A percentile compares a stretch with the other conserved stretches of the same genome.
Evolutionary conservation across 2,329 filamentous ascomycete genomes (phyloP).

Genomic region (Xylaria sp.): DNA sequence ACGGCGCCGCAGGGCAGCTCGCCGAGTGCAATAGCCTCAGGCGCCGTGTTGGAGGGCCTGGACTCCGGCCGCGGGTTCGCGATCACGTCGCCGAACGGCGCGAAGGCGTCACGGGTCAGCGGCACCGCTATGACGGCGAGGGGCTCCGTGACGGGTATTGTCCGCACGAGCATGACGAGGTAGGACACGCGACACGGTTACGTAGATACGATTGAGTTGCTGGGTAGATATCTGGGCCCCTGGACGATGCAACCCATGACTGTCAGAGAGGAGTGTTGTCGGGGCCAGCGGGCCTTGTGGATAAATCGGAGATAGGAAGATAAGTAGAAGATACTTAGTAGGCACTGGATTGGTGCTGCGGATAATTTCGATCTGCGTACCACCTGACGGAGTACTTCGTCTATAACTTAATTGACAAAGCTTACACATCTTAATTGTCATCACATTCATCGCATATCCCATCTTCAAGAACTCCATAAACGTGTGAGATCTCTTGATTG

Average conservation of each 20-base stretch:
- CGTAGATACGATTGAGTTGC: background rate
- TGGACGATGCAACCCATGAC: background rate
- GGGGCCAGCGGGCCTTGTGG: background rate
- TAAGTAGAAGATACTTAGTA: background rate
- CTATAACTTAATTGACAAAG: conserved; percentile 11
- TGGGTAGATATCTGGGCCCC: background rate
- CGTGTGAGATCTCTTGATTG: background rate
- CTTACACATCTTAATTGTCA: background rate
- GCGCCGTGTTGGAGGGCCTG: conserved; percentile 54
- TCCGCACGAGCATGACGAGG: conserved; percentile 44
- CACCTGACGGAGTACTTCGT: background rate
- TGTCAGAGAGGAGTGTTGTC: background rate
- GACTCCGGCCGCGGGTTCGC: conserved; percentile 73
- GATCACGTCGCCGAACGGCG: conserved; percentile 84
- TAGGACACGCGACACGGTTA: no score
- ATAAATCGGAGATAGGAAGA: conserved; percentile 2
- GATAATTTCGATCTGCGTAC: background rate
- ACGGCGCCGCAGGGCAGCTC: conserved; percentile 60
- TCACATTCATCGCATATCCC: background rate
- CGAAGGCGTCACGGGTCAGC: conserved; percentile 76
- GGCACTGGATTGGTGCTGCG: conserved; percentile 5
- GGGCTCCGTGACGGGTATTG: conserved; percentile 38
- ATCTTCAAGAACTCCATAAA: background rate
- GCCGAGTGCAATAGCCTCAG: conserved; percentile 36
- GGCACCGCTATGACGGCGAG: conserved; percentile 66